These are phyloP conservation scores for Cerrena zonata DNA, from an alignment of 1,284 basidiomycete genomes.

Conservation along the genomic window DNA sequence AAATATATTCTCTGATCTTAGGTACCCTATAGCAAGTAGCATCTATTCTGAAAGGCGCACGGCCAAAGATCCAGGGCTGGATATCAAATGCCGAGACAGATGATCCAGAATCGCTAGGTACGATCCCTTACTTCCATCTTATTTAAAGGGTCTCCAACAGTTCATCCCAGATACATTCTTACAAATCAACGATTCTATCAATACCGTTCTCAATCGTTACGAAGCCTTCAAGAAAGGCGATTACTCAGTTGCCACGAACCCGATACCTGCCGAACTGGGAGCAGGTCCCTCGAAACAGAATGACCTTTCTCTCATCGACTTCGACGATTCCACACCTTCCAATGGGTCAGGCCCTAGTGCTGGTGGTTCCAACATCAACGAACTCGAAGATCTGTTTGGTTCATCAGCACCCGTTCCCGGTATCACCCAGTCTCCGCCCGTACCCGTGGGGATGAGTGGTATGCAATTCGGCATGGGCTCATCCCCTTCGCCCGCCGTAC, in stretches of 20 bases:
- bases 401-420: slow-evolving; percentile 7
- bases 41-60: slow-evolving; percentile 71
- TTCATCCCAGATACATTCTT: slow-evolving; percentile 85
- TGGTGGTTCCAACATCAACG: slow-evolving; percentile 34
- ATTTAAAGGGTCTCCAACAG: no score
- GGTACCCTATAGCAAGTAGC: slow-evolving; percentile 74
- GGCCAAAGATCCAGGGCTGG: slow-evolving; percentile 97
- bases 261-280: slow-evolving; percentile 55
- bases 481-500: background rate
- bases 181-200: slow-evolving; percentile 96
- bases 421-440: slow-evolving; percentile 35
- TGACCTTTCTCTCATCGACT: slow-evolving; percentile 62
- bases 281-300: slow-evolving; percentile 21
- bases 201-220: slow-evolving; percentile 84
- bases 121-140: slow-evolving; percentile 14
- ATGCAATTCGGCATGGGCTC: background rate
- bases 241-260: slow-evolving; percentile 60
- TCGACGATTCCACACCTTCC: slow-evolving; percentile 48
- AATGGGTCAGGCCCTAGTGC: slow-evolving; percentile 10
- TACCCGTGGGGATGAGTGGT: slow-evolving; percentile 13
- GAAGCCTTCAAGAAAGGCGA: slow-evolving; percentile 90
- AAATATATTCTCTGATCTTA: slow-evolving; percentile 1
- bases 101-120: slow-evolving; percentile 84
- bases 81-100: slow-evolving; percentile 85
- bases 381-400: slow-evolving; percentile 47